phyloP scores from a whole-genome alignment of 2,329 filamentous ascomycete genomes.

The Claviceps sp. region DNA sequence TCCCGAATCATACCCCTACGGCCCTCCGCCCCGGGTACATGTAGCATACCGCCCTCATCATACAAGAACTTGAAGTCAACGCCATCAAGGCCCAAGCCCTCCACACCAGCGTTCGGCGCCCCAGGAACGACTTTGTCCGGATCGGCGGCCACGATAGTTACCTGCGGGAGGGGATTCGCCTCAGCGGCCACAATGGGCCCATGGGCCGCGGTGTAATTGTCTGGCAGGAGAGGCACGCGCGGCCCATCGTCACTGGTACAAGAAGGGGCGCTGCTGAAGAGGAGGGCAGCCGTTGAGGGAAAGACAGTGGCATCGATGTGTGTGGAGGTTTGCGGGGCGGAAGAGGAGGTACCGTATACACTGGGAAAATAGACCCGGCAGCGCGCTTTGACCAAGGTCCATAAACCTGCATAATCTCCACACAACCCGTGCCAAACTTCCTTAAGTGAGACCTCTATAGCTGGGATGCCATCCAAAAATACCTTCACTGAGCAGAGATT shows the following conservation, averaged over 20 bases:
- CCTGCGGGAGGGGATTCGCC: slow-evolving; percentile 30
- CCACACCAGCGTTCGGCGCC: slow-evolving; percentile 42
- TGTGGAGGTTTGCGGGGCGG: slow-evolving; percentile 25
- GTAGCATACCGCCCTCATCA: slow-evolving; percentile 14
- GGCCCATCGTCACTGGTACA: slow-evolving; percentile 22
- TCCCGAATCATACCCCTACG: slow-evolving; percentile 35
- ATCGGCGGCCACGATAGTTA: slow-evolving; percentile 42
- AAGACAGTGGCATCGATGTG: slow-evolving; percentile 42
- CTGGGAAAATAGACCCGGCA: no score
- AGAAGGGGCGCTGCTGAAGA: slow-evolving; percentile 15
- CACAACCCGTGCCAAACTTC: no score
- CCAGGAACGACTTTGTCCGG: slow-evolving; percentile 38
- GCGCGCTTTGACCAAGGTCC: no score
- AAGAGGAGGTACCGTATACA: no score
- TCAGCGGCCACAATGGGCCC: slow-evolving; percentile 30
- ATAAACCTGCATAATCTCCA: no score
- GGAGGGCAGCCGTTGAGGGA: slow-evolving; percentile 27
- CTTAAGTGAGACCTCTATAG: no score
- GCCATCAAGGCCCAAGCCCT: slow-evolving; percentile 43
- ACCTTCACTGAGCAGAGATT: no score
- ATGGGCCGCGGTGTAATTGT: slow-evolving; percentile 37
- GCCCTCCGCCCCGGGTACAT: slow-evolving; percentile 16
- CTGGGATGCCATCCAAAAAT: no score
- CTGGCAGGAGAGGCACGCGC: slow-evolving; percentile 47
- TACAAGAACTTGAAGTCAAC: slow-evolving; percentile 42